Conservation (phyloP, 148 eudicot species). For the Cornus florida region DNA sequence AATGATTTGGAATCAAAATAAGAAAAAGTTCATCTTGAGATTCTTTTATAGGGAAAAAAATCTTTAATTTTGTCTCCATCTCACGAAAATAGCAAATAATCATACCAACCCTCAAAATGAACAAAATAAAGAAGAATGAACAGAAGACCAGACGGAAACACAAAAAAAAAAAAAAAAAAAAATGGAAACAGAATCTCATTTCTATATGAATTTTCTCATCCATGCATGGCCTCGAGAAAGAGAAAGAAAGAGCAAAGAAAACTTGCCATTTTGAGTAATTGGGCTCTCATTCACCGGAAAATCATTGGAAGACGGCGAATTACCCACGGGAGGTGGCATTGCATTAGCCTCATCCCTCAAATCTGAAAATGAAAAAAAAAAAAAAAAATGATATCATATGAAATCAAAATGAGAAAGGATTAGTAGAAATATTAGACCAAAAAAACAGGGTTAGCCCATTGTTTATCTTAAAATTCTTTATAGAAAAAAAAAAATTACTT, state of each 20-base stretch:
- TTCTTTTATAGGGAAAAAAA: no score
- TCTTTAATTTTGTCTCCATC: not conserved
- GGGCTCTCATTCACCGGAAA: constrained; percentile 17
- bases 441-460: no score
- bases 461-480: no score
- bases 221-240: constrained; percentile 16
- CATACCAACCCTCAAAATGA: not conserved
- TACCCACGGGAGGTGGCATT: no score
- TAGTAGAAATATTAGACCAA: no score
- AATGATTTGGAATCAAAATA: not conserved
- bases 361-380: no score
- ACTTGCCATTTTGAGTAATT: constrained; percentile 29
- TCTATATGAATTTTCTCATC: not conserved
- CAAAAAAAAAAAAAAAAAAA: not conserved
- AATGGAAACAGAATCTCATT: not conserved
- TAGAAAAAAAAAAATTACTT: no score
- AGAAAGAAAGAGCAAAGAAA: not conserved
- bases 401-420: no score
- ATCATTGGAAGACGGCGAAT: not conserved
- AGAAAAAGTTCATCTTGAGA: not conserved
- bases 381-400: no score
- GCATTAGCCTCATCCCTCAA: no score
- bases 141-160: not conserved
- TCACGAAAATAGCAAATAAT: not conserved
- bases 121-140: not conserved